Evolutionary conservation across 2,329 filamentous ascomycete genomes (phyloP), one percentile per base, ranked within the genome.

Genomic region (Xylaria sp.): DNA sequence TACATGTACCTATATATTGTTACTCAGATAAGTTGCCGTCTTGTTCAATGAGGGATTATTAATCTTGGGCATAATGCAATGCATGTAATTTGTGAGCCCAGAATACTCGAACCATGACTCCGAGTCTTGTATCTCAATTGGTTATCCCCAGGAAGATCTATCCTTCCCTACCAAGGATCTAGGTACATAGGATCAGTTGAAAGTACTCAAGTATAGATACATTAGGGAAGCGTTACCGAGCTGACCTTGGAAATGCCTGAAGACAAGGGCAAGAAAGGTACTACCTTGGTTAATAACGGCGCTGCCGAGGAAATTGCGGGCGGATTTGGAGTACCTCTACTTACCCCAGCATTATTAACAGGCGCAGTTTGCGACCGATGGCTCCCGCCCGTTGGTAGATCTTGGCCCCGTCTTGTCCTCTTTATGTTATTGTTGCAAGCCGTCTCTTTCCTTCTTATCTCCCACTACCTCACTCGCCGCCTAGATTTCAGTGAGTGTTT

Each of bases 301-400:
- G 39, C 33, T 18, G 25, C n/a, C 46, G 23, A 39, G 60, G 31
- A 57, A 49, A 41, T 62, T 69, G 62, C 66, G 67, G 20, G 62
- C 66, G 67, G 67, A 52, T 41, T 33, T 28, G 7, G 20, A 61
- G 20, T 52, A 20, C n/a, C 52, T 56, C 20, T 56, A 56, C n/a
- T 54, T 43, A n/a, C 36, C 41, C 59, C 55, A 54, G 56, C 41
- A 51, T 62, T 66, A 64, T 64, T 23, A 28, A 23, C 52, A 71
- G 54, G 62, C 68, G 68, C 65, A 62, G 68, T 68, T 68, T 57
- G 68, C 68, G 65, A 64, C 59, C 33, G 43, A 20, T 54, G 51
- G 39, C 20, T 20, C 41, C 41, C 15, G 13, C 15, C 2, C 23
- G 20, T 25, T 39, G 20, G 41, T 43, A 49, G 39, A 51, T 31